Evolutionary conservation across 495 filamentous ascomycete species (phyloP), one percentile per base, ranked within the genome.

Genomic region (Lasiosphaeria hispida): DNA sequence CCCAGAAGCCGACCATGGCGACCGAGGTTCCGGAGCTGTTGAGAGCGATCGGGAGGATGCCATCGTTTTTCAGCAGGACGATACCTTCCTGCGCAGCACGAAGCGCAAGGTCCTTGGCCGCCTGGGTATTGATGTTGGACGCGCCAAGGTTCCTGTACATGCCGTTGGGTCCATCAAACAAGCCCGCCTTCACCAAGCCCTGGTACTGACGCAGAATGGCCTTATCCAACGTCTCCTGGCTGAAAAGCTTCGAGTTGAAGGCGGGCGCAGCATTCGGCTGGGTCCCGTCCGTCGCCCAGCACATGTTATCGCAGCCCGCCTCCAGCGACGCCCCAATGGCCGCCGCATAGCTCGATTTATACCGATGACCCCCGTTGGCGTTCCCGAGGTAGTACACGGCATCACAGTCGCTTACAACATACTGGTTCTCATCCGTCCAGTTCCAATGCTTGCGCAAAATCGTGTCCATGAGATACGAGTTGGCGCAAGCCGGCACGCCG

Each of bases 391-490:
- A 58, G 49, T 55, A 48, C 19, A 78, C 67, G 13, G 75, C 74
- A 15, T 76, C 72, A 58, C 76, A 80, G 55, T 80, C 77, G 38
- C 69, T 73, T 2, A 67, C 69, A 47, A 80, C 61, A 51, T 73
- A 80, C 23, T 75, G 63, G 57, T 68, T 70, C 19, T 74, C 62
- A n/a, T 70, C 67, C 37, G 66, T 71, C 71, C 70, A 78, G 55
- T 69, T 71, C 75, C 76, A 80, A 65, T 76, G 73, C 33, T 77
- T 70, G 15, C 77, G 71, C 30, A 80, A 69, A 7, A 79, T 63
- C 1, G 67, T 72, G 48, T 70, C 59, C 60, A 79, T 62, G 1
- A 80, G 55, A 33, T 75, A 80, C 0, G 62, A 57, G 54, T 69
- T 71, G 5, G 76, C 75, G 48, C 77, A 80, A 1, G 74, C 66